phyloP scores from a whole-genome alignment of 371 early-diverging fungal genomes.

The Batkoa obscura region DNA sequence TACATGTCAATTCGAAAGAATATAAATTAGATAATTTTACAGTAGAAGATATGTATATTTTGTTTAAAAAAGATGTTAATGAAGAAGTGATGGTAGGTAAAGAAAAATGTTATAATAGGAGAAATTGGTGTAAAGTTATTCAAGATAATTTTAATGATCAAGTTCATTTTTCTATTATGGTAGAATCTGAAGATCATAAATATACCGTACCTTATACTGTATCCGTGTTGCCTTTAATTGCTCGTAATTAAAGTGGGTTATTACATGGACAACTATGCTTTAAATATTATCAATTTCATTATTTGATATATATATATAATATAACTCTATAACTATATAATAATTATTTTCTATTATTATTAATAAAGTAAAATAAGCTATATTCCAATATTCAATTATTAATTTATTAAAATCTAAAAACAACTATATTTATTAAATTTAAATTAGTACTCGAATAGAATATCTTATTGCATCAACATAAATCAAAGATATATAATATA shows the following conservation, averaged over 20 bases:
- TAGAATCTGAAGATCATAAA: neutral
- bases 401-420: too few species aligned
- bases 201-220: constrained; percentile 1
- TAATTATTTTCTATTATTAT: too few species aligned
- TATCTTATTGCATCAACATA: too few species aligned
- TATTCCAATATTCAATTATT: too few species aligned
- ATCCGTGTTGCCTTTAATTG: neutral
- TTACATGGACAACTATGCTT: too few species aligned
- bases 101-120: neutral
- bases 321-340: too few species aligned
- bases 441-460: too few species aligned
- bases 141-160: neutral
- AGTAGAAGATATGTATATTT: constrained; percentile 23
- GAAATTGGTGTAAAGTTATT: constrained; percentile 1
- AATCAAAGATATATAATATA: too few species aligned
- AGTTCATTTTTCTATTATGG: neutral
- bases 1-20: constrained; percentile 16
- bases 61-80: constrained; percentile 24
- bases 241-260: neutral
- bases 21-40: constrained; percentile 18
- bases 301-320: too few species aligned
- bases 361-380: too few species aligned
- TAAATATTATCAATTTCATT: too few species aligned
- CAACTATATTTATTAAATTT: too few species aligned
- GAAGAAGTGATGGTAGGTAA: constrained; percentile 10